Evolutionary conservation across 805 yeast genomes (phyloP).

Genomic region (Wickerhamomyces strasburgensis): DNA sequence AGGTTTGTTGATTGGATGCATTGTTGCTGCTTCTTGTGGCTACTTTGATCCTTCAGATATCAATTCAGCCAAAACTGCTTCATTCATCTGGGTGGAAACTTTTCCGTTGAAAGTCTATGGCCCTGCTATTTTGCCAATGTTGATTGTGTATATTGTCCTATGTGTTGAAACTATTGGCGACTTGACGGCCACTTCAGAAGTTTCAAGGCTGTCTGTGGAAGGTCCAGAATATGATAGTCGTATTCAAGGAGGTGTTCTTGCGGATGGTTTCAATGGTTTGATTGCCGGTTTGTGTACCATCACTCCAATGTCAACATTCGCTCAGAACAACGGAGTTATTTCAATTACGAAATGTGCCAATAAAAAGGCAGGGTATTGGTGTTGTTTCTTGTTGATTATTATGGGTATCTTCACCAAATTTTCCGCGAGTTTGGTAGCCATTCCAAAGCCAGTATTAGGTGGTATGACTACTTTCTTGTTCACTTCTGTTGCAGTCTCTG

Average conservation of each 20-base stretch:
- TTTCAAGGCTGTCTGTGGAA: conserved; percentile 76
- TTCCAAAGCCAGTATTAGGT: conserved; percentile 76
- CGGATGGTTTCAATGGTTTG: conserved; percentile 80
- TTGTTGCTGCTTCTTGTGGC: conserved; percentile 88
- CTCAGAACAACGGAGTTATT: conserved; percentile 93
- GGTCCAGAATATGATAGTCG: conserved; percentile 79
- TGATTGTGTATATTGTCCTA: conserved; percentile 74
- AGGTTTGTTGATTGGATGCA: conserved; percentile 83
- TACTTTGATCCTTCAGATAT: conserved; percentile 61
- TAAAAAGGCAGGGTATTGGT: conserved; percentile 73
- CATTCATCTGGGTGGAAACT: conserved; percentile 85
- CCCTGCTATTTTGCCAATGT: conserved; percentile 78
- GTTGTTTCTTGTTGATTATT: conserved; percentile 69
- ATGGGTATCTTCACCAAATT: conserved; percentile 89
- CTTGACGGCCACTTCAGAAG: conserved; percentile 90
- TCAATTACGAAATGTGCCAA: conserved; percentile 89
- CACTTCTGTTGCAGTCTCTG: conserved; percentile 73
- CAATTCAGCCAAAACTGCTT: conserved; percentile 73
- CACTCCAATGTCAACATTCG: conserved; percentile 87
- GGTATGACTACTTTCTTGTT: conserved; percentile 83
- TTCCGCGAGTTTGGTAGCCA: conserved; percentile 82
- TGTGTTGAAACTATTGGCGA: conserved; percentile 95
- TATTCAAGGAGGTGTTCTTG: conserved; percentile 88
- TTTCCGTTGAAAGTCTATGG: conserved; percentile 74
- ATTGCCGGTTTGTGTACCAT: conserved; percentile 75